phyloP scores from a whole-genome alignment of 169 alveolate genomes.

The Plasmodium berghei region DNA sequence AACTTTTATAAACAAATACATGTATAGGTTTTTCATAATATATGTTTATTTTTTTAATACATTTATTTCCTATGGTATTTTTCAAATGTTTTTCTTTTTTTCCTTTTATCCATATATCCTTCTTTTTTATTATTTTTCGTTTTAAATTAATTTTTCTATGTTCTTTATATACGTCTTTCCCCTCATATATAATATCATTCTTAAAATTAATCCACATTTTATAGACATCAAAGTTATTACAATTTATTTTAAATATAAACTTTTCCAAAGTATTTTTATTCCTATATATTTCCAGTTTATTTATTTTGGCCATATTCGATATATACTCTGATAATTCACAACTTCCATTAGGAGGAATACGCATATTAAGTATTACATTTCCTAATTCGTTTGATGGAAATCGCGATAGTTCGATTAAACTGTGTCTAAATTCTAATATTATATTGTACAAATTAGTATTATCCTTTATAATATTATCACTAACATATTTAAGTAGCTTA shows the following conservation, averaged over 20 bases:
- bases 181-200: too few species aligned
- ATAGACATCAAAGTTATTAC: not conserved
- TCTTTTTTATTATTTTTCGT: too few species aligned
- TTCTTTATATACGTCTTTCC: too few species aligned
- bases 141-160: too few species aligned
- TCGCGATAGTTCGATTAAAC: not conserved
- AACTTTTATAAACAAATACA: too few species aligned
- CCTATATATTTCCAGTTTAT: not conserved
- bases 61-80: too few species aligned
- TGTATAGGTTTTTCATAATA: too few species aligned
- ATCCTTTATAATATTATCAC: not conserved
- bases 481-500: not conserved
- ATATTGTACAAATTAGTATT: too few species aligned
- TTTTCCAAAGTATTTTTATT: not conserved
- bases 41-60: too few species aligned
- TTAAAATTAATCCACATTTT: not conserved
- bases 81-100: too few species aligned
- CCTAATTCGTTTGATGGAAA: not conserved
- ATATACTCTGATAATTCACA: conserved; percentile 6
- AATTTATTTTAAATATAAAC: not conserved
- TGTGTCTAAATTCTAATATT: not conserved
- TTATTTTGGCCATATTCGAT: not conserved
- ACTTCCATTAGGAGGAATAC: not conserved
- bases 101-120: too few species aligned
- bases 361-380: not conserved